A percentile compares a stretch with the other conserved stretches of the same genome.
These are phyloP conservation scores for Vigna angularis DNA, from an alignment of 306 rosid genomes.

Conservation along the genomic window DNA sequence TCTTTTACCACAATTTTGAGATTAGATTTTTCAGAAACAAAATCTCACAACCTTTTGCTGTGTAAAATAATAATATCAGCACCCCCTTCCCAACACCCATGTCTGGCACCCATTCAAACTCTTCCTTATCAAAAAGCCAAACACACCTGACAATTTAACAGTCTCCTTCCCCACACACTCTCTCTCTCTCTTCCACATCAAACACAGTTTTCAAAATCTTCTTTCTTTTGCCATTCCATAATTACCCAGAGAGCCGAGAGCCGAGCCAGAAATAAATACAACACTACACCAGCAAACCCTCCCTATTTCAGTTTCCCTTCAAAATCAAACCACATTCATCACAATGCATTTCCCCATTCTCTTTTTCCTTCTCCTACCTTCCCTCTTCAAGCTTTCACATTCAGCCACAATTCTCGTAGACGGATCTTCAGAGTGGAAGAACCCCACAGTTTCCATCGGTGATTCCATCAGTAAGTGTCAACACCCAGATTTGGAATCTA, in stretches of 20 bases:
- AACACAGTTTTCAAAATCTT: constrained; percentile 63
- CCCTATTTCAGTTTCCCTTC: constrained; percentile 25
- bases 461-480: constrained; percentile 77
- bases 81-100: constrained; percentile 57
- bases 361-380: constrained; percentile 44
- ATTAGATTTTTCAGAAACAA: constrained; percentile 49
- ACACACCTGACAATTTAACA: constrained; percentile 67
- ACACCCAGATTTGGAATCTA: constrained; percentile 19
- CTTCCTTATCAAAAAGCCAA: constrained; percentile 62
- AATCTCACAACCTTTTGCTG: constrained; percentile 66
- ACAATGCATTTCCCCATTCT: constrained; percentile 58
- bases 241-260: constrained; percentile 37
- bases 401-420: constrained; percentile 71
- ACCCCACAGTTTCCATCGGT: constrained; percentile 76
- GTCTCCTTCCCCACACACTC: constrained; percentile 50
- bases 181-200: constrained; percentile 41
- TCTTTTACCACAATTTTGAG: constrained; percentile 24
- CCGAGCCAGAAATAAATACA: constrained; percentile 35
- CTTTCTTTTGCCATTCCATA: constrained; percentile 48
- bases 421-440: constrained; percentile 86
- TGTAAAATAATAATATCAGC: constrained; percentile 48
- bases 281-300: constrained; percentile 32
- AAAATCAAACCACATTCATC: constrained; percentile 47
- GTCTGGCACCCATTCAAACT: constrained; percentile 78
- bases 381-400: constrained; percentile 58